These are phyloP conservation scores for Fagopyrum esculentum DNA, from an alignment of 148 eudicot genomes.

Conservation along the genomic window DNA sequence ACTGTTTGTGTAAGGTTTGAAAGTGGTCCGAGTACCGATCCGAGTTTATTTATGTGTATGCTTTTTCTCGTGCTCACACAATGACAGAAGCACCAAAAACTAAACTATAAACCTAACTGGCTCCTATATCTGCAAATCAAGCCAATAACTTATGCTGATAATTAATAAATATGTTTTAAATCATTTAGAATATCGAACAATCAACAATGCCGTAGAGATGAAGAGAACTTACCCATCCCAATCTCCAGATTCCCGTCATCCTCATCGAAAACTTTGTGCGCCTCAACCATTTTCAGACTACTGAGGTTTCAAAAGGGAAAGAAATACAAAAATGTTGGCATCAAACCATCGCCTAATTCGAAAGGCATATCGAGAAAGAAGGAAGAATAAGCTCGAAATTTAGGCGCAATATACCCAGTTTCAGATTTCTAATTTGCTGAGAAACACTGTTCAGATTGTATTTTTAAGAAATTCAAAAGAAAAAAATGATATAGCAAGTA, in stretches of 20 bases:
- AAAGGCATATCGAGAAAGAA: not conserved
- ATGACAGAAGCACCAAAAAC: not conserved
- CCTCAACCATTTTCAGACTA: slow-evolving; percentile 42
- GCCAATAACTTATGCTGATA: not conserved
- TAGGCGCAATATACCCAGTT: not conserved
- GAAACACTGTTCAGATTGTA: not conserved
- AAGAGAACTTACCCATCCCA: slow-evolving; percentile 59
- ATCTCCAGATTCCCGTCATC: slow-evolving; percentile 65
- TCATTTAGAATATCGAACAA: not conserved
- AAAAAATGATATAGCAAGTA: not conserved
- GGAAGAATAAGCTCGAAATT: not conserved
- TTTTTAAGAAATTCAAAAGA: slow-evolving; percentile 7
- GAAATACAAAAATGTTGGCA: not conserved
- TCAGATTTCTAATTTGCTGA: not conserved
- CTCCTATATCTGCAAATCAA: slow-evolving; percentile 8
- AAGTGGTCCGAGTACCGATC: slow-evolving; percentile 15
- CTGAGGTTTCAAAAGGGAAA: not conserved
- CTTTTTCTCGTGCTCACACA: not conserved
- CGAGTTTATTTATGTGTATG: slow-evolving; percentile 3
- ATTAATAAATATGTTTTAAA: not conserved
- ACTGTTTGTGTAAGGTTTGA: not conserved
- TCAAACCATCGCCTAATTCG: not conserved
- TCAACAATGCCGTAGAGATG: not conserved
- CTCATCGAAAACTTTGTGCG: slow-evolving; percentile 37
- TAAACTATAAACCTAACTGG: not conserved